These are phyloP conservation scores for Cucurbita moschata DNA, from an alignment of 306 rosid genomes.

Conservation along the genomic window DNA sequence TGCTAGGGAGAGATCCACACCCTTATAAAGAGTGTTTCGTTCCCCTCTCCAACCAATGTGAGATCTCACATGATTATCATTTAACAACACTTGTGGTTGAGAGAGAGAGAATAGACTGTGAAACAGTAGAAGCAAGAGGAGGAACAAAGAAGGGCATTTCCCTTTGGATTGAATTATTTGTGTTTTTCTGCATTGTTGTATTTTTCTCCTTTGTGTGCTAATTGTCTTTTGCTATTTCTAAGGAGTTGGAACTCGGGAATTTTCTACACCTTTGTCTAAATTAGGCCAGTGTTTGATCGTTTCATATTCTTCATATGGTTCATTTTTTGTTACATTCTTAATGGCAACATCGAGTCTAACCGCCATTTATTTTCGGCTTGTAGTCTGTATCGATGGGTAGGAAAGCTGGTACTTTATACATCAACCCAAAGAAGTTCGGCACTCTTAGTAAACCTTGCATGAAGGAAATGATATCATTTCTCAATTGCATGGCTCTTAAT, in stretches of 20 bases:
- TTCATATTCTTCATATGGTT: not conserved
- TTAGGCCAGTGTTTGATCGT: not conserved
- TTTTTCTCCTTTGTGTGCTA: not conserved
- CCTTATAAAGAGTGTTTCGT: too few species aligned
- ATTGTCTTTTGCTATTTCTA: not conserved
- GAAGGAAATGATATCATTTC: constrained; percentile 70
- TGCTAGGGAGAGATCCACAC: too few species aligned
- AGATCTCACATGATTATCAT: not conserved
- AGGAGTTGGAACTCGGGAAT: not conserved
- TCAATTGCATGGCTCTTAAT: constrained; percentile 54
- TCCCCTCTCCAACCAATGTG: too few species aligned
- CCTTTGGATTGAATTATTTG: not conserved
- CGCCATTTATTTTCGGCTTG: not conserved
- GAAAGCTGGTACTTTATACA: constrained; percentile 47
- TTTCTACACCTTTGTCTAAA: not conserved
- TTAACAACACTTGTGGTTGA: not conserved
- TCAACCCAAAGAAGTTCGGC: constrained; percentile 67
- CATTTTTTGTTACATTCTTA: not conserved
- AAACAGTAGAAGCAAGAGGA: not conserved
- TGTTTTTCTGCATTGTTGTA: not conserved
- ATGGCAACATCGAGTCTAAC: not conserved
- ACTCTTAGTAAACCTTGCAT: constrained; percentile 73
- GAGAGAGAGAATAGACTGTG: not conserved
- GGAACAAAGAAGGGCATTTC: not conserved
- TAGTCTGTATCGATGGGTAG: constrained; percentile 42